Base-by-base conservation (phyloP, 768 basidiomycete genomes). In the Phlebiopsis flavidoalba region DNA sequence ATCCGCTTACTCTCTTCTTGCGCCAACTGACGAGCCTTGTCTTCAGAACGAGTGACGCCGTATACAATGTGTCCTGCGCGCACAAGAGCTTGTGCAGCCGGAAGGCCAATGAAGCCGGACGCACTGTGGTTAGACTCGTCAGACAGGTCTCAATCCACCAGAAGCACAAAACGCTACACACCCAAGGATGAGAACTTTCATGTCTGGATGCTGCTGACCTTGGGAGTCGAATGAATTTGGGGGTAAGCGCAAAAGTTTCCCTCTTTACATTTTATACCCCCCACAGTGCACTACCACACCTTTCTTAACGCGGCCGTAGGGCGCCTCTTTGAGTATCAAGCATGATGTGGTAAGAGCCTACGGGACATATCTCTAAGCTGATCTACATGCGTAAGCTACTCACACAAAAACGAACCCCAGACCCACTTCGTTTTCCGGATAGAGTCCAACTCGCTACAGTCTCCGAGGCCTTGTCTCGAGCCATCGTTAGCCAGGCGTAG, bases 11-110 rank as follows among this genome's bases (percentile, higher is more conserved):
- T 79, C 68, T 82, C 80, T 63, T 79, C 74, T 7, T 68, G 69
- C 0, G 72, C 70, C 0, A 82, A 70, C 37, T 57, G 51, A 33
- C 71, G 73, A 0, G 68, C 74, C 52, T 77, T 78, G 1, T 50
- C 64, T 11, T 59, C 50, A 0, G 76, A 77, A 46, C 80, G 76
- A 0, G 79, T 79, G 33, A 73, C 64, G 17, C 80, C 80, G 57
- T 78, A 80, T 0, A 81, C 80, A 21, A 73, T 71, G 57, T 82
- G 78, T 0, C 80, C 80, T 0, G 74, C 76, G 31, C 79, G 76
- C 8, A 74, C 70, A 36, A 80, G 73, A 0, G 80, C 80, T 59
- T 78, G 76, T 3, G 78, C 73, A 17, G 73, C 72, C 5, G 80
- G 78, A 6, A 74, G 61, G 0, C 79, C 80, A 46, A 80, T 74